Conservation (phyloP, 192 early-diverging fungal genomes). For the Backusella sp. region DNA sequence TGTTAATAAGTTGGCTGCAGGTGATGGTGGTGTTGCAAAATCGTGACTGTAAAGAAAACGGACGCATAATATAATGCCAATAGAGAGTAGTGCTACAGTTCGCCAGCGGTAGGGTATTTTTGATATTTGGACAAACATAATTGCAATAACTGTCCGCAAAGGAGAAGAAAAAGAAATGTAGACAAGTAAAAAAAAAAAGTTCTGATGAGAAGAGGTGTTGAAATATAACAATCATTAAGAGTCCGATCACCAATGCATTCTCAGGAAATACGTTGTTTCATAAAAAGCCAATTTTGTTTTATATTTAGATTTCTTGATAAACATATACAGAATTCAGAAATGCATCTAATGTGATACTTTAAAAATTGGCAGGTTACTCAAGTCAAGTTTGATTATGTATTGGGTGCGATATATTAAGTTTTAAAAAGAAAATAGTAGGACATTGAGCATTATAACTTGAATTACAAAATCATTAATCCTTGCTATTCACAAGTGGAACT, state of each 20-base stretch:
- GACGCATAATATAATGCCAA: background rate
- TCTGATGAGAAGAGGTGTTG: background rate
- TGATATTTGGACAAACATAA: background rate
- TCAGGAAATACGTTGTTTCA: background rate
- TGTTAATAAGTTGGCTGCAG: background rate
- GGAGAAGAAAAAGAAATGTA: background rate
- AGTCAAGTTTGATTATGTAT: background rate
- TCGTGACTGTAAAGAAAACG: background rate
- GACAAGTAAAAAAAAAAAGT: background rate
- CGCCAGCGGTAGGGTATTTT: slow-evolving; percentile 7
- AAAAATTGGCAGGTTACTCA: background rate
- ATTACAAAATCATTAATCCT: background rate
- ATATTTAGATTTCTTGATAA: background rate
- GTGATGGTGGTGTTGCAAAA: background rate
- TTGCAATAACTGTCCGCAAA: background rate
- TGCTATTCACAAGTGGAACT: background rate
- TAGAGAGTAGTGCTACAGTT: background rate
- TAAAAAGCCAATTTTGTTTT: background rate
- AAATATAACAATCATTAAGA: background rate
- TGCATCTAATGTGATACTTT: background rate
- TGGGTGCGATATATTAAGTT: background rate
- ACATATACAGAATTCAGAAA: background rate
- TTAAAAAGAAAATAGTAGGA: background rate
- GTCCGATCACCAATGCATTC: background rate
- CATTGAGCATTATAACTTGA: background rate